Conservation (phyloP, 441 rosid species). For the Jatropha podagrica region DNA sequence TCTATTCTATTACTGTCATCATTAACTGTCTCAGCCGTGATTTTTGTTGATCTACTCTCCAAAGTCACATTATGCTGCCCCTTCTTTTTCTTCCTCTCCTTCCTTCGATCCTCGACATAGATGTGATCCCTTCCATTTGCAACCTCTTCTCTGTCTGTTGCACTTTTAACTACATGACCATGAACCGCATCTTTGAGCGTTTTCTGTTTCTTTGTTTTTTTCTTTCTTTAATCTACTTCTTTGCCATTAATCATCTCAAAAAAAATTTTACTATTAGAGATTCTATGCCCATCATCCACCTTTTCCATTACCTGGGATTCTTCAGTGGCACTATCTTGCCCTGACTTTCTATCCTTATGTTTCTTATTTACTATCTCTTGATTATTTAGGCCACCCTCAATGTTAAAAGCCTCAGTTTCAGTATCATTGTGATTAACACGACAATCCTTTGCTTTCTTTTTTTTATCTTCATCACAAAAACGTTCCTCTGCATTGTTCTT, state of each 20-base stretch:
- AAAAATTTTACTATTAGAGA: not conserved
- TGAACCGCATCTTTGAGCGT: not conserved
- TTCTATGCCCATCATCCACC: not conserved
- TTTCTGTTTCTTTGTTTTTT: not conserved
- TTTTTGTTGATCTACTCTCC: not conserved
- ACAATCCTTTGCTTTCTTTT: not conserved
- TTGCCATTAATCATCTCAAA: not conserved
- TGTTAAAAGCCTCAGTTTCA: not conserved
- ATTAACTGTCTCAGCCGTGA: not conserved
- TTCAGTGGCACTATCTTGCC: not conserved
- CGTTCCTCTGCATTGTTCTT: not conserved
- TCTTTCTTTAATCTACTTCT: not conserved
- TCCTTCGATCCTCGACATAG: not conserved
- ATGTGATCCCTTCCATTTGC: not conserved
- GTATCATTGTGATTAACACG: not conserved
- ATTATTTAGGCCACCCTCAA: not conserved
- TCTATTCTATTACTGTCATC: not conserved
- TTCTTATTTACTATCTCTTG: conserved; percentile 7
- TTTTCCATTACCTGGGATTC: not conserved
- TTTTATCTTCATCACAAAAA: not conserved
- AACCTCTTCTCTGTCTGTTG: not conserved
- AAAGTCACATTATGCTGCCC: not conserved
- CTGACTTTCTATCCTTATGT: not conserved
- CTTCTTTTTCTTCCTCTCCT: not conserved
- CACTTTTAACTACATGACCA: not conserved